phyloP scores from a whole-genome alignment of 371 early-diverging fungal genomes.

The Cokeromyces recurvatus region DNA sequence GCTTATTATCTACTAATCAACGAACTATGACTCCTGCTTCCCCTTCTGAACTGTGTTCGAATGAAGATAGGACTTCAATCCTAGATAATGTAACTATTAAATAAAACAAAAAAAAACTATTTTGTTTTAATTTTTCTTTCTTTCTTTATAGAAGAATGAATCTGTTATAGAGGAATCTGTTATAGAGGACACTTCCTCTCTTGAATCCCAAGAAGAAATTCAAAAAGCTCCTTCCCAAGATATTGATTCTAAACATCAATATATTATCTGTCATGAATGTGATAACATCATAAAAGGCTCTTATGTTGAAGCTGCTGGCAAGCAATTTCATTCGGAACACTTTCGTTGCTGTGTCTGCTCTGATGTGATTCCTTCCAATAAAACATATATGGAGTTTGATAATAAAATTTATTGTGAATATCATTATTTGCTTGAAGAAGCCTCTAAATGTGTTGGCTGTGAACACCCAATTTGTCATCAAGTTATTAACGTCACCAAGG shows the following conservation, averaged over 20 bases:
- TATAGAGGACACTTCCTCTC: too few relatives aligned
- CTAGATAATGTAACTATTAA: conserved; percentile 75
- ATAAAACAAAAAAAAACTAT: too few relatives aligned
- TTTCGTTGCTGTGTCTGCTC: conserved; percentile 94
- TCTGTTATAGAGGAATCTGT: conserved; percentile 88
- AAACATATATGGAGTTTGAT: conserved; percentile 93
- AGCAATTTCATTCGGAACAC: conserved; percentile 94
- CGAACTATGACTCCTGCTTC: conserved; percentile 12
- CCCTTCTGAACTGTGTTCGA: conserved; percentile 32
- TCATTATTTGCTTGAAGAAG: conserved; percentile 87
- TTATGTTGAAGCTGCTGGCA: conserved; percentile 88
- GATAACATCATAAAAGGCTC: conserved; percentile 85
- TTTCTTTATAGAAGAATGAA: too few relatives aligned
- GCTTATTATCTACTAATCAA: too few relatives aligned
- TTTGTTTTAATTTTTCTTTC: not conserved
- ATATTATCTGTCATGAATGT: conserved; percentile 87
- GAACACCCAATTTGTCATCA: conserved; percentile 90
- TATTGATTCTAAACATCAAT: conserved; percentile 81
- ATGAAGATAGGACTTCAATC: conserved; percentile 88
- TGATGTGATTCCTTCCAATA: conserved; percentile 91
- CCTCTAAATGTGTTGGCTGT: conserved; percentile 92
- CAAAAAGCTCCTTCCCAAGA: conserved; percentile 74
- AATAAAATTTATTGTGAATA: conserved; percentile 89
- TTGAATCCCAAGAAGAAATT: conserved; percentile 53
- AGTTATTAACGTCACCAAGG: conserved; percentile 87